A percentile compares a stretch with the other conserved stretches of the same genome.
These are phyloP conservation scores for Talaromyces sp. DNA, from an alignment of 2,329 filamentous ascomycete genomes.

Conservation along the genomic window DNA sequence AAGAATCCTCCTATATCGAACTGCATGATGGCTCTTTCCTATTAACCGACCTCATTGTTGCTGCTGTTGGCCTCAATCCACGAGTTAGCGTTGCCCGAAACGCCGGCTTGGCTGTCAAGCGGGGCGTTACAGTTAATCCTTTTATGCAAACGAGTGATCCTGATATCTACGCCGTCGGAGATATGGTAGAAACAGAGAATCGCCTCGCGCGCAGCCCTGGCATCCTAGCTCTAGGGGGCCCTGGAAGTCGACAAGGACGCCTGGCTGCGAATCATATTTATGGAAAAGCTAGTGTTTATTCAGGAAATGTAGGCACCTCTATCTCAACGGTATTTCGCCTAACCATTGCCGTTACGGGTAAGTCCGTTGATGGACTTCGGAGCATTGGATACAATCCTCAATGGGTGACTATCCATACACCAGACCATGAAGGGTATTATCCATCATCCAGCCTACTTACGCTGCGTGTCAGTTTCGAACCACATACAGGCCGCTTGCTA, in stretches of 20 bases:
- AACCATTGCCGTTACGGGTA: background rate
- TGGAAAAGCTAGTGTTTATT: background rate
- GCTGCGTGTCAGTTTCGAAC: background rate
- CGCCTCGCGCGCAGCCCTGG: background rate
- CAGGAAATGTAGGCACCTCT: conserved; percentile 1
- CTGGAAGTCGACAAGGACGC: conserved; percentile 5
- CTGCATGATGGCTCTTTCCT: background rate
- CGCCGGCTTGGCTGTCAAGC: background rate
- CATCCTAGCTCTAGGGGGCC: background rate
- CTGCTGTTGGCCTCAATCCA: conserved; percentile 3
- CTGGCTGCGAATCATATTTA: conserved; percentile 3
- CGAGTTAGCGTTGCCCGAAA: background rate
- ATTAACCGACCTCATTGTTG: background rate
- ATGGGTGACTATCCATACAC: conserved; percentile 3
- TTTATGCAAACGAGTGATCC: conserved; percentile 5
- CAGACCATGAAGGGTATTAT: conserved; percentile 5
- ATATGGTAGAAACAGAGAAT: conserved; percentile 4
- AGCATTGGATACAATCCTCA: conserved; percentile 2
- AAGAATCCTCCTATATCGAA: background rate
- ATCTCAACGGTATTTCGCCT: background rate
- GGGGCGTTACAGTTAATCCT: background rate
- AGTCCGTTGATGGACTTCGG: background rate
- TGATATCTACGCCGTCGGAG: conserved; percentile 3
- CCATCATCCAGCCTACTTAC: conserved; percentile 1
- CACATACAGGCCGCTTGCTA: conserved; percentile 1